Conservation (phyloP, 768 basidiomycete species). For the Leccinum barrowsii region DNA sequence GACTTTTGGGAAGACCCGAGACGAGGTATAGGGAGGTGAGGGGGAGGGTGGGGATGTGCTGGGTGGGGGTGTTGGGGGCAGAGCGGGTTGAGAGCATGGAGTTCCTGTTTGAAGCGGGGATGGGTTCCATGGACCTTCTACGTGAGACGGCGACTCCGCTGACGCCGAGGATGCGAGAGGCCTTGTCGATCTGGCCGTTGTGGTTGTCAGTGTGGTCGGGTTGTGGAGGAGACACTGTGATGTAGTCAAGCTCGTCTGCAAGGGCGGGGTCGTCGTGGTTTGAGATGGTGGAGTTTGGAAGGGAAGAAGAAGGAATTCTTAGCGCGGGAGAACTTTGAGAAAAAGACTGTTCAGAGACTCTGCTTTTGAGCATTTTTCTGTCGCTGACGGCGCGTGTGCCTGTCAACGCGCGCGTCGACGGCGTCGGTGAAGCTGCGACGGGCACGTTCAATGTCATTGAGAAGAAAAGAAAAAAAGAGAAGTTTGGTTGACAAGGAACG, state of each 20-base stretch:
- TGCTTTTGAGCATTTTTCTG: constrained; percentile 41
- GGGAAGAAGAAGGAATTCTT: constrained; percentile 10
- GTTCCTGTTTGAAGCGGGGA: constrained; percentile 71
- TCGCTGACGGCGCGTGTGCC: constrained; percentile 23
- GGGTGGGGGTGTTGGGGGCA: constrained; percentile 42
- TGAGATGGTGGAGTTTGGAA: constrained; percentile 4
- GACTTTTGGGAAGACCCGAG: constrained; percentile 84
- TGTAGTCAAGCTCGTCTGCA: constrained; percentile 74
- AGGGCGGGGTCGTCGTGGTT: constrained; percentile 32
- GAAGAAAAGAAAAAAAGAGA: background rate
- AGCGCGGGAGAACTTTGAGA: constrained; percentile 13
- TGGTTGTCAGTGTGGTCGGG: constrained; percentile 16
- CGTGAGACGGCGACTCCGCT: constrained; percentile 35
- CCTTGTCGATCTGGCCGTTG: constrained; percentile 56
- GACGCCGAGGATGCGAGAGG: constrained; percentile 74
- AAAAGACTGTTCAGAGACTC: constrained; percentile 49
- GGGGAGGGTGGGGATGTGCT: constrained; percentile 68
- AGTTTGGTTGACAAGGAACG: background rate
- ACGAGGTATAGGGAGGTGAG: constrained; percentile 85
- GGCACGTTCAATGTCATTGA: background rate
- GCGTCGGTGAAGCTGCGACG: constrained; percentile 31
- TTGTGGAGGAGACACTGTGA: constrained; percentile 42
- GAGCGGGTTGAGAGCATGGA: constrained; percentile 72
- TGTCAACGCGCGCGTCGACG: background rate
- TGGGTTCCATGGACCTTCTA: constrained; percentile 79